A percentile compares a stretch with the other conserved stretches of the same genome.
Conservation (phyloP, 2,329 filamentous ascomycete species). For the Arachnomyces sp. region DNA sequence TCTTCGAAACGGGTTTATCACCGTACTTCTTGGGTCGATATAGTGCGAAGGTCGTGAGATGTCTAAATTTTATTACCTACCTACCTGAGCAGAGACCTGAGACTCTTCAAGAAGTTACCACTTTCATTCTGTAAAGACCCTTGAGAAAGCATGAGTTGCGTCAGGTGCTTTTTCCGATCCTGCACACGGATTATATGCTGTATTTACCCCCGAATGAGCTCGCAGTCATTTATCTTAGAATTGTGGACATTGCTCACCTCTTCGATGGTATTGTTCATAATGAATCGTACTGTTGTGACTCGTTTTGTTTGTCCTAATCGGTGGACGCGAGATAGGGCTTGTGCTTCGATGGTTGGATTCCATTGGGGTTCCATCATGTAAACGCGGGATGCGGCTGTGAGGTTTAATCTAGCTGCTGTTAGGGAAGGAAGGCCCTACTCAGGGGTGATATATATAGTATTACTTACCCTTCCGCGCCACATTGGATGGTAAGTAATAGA, state of each 20-base stretch:
- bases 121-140: no score
- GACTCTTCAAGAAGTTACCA: no score
- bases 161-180: conserved; percentile 6
- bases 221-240: background rate
- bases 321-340: conserved; percentile 90
- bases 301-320: conserved; percentile 82
- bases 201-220: background rate
- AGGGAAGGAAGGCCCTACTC: background rate
- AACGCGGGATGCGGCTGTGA: conserved; percentile 76
- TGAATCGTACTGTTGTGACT: conserved; percentile 78
- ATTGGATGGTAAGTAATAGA: conserved; percentile 44
- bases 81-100: no score
- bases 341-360: conserved; percentile 89
- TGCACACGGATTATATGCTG: conserved; percentile 8
- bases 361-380: conserved; percentile 99
- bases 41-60: no score
- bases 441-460: conserved; percentile 1
- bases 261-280: conserved; percentile 88
- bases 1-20: no score
- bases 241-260: conserved; percentile 44
- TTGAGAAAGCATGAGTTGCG: conserved; percentile 3
- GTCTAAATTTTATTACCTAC: no score
- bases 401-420: conserved; percentile 65
- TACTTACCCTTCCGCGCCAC: conserved; percentile 45
- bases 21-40: no score